Conservation (phyloP, 2,329 filamentous ascomycete species). For the Lecanicillium sp. region DNA sequence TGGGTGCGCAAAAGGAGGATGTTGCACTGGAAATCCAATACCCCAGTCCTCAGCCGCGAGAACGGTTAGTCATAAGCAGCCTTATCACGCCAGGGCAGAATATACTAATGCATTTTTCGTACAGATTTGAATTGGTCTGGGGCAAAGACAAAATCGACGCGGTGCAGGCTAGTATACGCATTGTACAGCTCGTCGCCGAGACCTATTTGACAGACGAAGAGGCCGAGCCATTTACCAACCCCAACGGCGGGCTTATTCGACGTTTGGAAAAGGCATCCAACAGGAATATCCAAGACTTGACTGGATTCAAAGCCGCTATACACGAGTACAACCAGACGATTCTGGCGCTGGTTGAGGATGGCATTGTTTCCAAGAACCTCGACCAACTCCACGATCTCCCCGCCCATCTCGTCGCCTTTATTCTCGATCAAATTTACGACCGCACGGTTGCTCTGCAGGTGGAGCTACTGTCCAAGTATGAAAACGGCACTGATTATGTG, state of each 20-base stretch:
- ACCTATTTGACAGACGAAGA: constrained; percentile 71
- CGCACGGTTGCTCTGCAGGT: constrained; percentile 87
- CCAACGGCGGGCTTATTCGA: constrained; percentile 65
- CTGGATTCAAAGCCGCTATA: constrained; percentile 65
- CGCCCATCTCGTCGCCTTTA: constrained; percentile 66
- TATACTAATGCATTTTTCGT: constrained; percentile 6
- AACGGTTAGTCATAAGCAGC: constrained; percentile 44
- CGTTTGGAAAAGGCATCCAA: constrained; percentile 67
- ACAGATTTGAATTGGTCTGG: constrained; percentile 55
- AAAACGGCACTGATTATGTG: constrained; percentile 85
- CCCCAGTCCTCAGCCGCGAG: constrained; percentile 62
- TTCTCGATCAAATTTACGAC: constrained; percentile 81
- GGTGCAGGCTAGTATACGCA: constrained; percentile 62
- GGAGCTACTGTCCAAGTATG: constrained; percentile 73
- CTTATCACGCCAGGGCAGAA: neutral
- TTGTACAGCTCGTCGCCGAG: constrained; percentile 60
- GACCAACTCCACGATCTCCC: constrained; percentile 61
- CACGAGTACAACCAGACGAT: constrained; percentile 70
- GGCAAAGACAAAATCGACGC: constrained; percentile 75
- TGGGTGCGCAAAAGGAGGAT: constrained; percentile 41
- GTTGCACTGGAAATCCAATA: constrained; percentile 69
- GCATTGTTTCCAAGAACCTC: constrained; percentile 64
- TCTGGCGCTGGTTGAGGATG: constrained; percentile 55
- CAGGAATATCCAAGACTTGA: constrained; percentile 53
- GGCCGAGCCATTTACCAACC: constrained; percentile 59